phyloP scores from a whole-genome alignment of 2,329 filamentous ascomycete species.

The Paracorniculantispora psalliotae region DNA sequence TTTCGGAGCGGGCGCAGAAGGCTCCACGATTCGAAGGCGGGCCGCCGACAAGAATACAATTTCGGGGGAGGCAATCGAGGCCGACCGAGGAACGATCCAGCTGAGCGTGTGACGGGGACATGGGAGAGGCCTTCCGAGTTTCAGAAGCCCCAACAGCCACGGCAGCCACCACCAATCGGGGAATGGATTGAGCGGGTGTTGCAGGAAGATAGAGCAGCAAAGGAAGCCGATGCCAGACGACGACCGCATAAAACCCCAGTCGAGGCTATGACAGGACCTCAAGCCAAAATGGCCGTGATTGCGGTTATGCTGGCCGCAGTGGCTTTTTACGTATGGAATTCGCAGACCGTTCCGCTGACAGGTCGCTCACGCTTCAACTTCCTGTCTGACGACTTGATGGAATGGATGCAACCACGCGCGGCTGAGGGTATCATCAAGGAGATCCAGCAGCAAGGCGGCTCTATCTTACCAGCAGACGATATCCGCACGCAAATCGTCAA shows the following conservation, averaged over 20 bases:
- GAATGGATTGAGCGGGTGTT: neutral
- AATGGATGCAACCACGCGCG: slow-evolving; percentile 30
- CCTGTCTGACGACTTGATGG: slow-evolving; percentile 52
- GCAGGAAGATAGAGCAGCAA: neutral
- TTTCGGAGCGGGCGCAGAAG: neutral
- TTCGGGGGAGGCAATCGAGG: neutral
- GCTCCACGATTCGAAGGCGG: neutral
- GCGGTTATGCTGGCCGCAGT: slow-evolving; percentile 40
- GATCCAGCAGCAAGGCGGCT: slow-evolving; percentile 44
- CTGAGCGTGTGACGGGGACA: neutral
- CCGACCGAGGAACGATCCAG: neutral
- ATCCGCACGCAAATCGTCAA: slow-evolving; percentile 52
- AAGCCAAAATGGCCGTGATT: slow-evolving; percentile 21
- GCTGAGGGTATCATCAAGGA: slow-evolving; percentile 44
- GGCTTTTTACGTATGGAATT: slow-evolving; percentile 61
- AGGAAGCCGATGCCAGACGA: too few relatives aligned
- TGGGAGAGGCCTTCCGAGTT: slow-evolving; percentile 1
- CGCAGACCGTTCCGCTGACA: slow-evolving; percentile 68
- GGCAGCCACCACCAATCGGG: too few relatives aligned
- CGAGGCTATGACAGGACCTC: neutral
- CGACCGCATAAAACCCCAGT: neutral
- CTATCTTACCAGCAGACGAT: slow-evolving; percentile 57
- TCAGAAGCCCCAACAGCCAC: neutral
- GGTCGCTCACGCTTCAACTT: slow-evolving; percentile 69
- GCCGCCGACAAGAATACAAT: neutral